Base-by-base conservation (phyloP, 257 asterid species). In the Solanum bulbocastanum region DNA sequence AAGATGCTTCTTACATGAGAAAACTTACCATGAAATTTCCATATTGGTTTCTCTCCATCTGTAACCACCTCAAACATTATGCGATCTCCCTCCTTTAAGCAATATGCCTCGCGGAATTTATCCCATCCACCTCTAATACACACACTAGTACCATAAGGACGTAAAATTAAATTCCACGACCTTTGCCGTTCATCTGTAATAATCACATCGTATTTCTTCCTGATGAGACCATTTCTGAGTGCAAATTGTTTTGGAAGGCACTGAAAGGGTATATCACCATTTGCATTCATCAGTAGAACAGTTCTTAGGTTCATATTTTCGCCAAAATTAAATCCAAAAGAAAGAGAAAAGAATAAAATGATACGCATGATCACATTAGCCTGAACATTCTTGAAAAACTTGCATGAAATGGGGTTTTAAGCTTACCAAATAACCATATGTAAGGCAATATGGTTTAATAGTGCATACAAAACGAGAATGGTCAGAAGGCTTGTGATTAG, bases 21-120 rank as follows among this genome's bases (percentile, higher is more conserved):
- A 76, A 76, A 82, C 69, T 49, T 46, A 82, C 85, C 85, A 32
- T 82, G 85, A 82, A 82, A 82, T 49, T 49, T 82, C 85, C 85
- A 82, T 30, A 82, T 6, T 49, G 69, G 85, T 30, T 30, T 30
- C 40, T 20, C 40, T 49, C 85, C 85, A 82, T 82, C 42, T 1
- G 32, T 82, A 82, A 82, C 69, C 18, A 82, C 85, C 44, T 82
- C 85, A 82, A 82, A 82, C 85, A 82, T 82, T 82, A 82, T 49
- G 27, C 8, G 27, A 81, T 81, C 85, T 81, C 85, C 85, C 68
- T 46, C 85, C 30, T 81, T 49, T 81, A 81, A 49, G 44, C 85
- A 46, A 81, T 81, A 18, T 49, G 69, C 60, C 23, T 81, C 85
- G 1, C 44, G 68, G 30, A 81, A 18, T 1, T 32, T 30, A 81